Base-by-base conservation (phyloP, 257 asterid genomes). In the Buddleja alternifolia region DNA sequence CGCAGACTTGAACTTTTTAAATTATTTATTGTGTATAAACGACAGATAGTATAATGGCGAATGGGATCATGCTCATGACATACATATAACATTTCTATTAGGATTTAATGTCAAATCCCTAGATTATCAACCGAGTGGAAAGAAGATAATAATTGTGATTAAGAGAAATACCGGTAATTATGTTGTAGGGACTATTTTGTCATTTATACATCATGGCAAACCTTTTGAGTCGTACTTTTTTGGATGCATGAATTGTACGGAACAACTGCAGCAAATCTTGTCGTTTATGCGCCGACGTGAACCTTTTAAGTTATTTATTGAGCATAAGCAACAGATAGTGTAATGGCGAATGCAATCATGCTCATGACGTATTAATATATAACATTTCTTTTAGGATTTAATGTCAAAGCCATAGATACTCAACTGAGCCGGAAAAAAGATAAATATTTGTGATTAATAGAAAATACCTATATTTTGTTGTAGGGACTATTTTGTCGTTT, bases 381-480 rank as follows among this genome's bases (percentile, higher is more conserved):
- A 50, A n/a, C n/a, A n/a, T n/a, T n/a, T n/a, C 21, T 2, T 1
- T 5, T 24, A 46, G 70, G 12, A 0, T 20, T 23, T 39, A 39
- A 58, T 3, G 16, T 19, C 19, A 61, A 71, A 29, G 34, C 34
- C 34, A 5, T 29, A 29, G 10, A 24, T 60, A 20, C 21, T 48
- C 52, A 67, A 44, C 36, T 42, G 41, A 19, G 59, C 32, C n/a
- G n/a, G 69, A 56, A 53, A 17, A 57, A 29, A 56, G 47, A 51
- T 45, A 19, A 29, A 32, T 46, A 23, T 66, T 40, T 51, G 45
- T 45, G 47, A 61, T 62, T 45, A 73, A 54, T 68, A 56, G 67
- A 60, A n/a, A n/a, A n/a, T n/a, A n/a, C n/a, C n/a, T n/a, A n/a
- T n/a, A n/a, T n/a, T n/a, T n/a, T n/a, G n/a, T n/a, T n/a, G n/a